Conservation (phyloP, 495 filamentous ascomycete genomes). For the Aspergillus saccharolyticus region DNA sequence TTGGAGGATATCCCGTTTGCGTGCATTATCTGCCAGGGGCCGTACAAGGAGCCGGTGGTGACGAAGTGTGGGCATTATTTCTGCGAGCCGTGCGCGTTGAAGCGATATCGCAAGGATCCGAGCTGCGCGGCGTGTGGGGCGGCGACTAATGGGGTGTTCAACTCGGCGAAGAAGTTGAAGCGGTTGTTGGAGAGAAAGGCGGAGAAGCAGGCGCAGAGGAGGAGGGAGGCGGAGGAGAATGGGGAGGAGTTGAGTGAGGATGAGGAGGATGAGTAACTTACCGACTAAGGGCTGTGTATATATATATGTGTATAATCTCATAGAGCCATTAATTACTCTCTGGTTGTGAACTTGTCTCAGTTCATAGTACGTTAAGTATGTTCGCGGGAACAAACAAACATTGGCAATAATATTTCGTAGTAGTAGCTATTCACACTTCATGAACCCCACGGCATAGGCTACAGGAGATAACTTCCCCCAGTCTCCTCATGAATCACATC, state of each 20-base stretch:
- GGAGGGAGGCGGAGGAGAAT: constrained; percentile 64
- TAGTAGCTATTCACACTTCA: too few relatives aligned
- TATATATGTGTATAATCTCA: background rate
- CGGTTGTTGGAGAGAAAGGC: constrained; percentile 80
- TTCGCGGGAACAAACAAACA: too few relatives aligned
- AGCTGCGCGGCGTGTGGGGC: constrained; percentile 80
- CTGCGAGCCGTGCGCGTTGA: constrained; percentile 81
- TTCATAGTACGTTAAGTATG: too few relatives aligned
- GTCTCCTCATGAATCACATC: constrained; percentile 66
- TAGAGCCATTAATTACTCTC: too few relatives aligned
- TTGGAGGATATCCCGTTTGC: constrained; percentile 89
- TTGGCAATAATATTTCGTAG: too few relatives aligned
- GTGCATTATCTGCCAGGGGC: constrained; percentile 84
- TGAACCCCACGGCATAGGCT: too few relatives aligned
- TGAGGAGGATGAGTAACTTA: constrained; percentile 46
- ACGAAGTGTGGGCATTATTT: constrained; percentile 96
- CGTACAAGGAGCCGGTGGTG: constrained; percentile 76
- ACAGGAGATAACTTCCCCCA: constrained; percentile 52
- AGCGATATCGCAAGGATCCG: constrained; percentile 75
- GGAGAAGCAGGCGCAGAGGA: constrained; percentile 59
- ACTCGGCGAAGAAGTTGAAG: constrained; percentile 76
- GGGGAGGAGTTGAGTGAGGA: constrained; percentile 67
- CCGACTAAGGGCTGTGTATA: constrained; percentile 8
- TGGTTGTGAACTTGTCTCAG: too few relatives aligned
- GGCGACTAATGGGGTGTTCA: constrained; percentile 85